Evolutionary conservation across 2,329 filamentous ascomycete species (phyloP).

Genomic region (Colletotrichum sp.): DNA sequence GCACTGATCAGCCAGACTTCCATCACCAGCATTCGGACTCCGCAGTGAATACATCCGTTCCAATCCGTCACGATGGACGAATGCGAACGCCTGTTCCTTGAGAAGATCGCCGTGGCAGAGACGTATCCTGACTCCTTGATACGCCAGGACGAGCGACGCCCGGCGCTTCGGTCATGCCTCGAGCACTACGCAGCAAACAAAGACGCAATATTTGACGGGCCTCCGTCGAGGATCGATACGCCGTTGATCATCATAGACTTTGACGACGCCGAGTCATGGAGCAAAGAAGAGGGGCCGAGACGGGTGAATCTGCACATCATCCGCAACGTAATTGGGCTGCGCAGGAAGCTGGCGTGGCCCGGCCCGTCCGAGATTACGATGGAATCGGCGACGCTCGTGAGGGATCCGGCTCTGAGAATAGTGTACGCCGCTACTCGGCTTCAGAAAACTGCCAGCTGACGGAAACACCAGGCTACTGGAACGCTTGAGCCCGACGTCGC

Average conservation of each 20-base stretch:
- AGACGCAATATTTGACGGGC: not conserved
- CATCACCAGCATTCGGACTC: not conserved
- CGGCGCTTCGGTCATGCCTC: not conserved
- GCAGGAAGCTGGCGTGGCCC: not conserved
- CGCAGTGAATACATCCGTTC: not conserved
- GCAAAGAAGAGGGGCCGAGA: not conserved
- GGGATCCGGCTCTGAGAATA: not conserved
- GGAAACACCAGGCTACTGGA: not conserved
- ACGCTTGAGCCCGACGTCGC: not conserved
- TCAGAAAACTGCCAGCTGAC: not conserved
- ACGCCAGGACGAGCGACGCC: not conserved
- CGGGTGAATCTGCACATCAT: not conserved
- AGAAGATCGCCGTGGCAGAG: not conserved
- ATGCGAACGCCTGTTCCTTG: not conserved
- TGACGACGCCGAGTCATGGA: not conserved
- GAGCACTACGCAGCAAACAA: constrained; percentile 1
- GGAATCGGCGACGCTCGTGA: not conserved
- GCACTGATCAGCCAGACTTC: not conserved
- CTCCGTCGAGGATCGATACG: not conserved
- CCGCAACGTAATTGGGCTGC: not conserved
- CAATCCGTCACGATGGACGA: not conserved
- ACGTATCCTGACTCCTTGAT: constrained; percentile 5
- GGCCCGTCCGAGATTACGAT: not conserved
- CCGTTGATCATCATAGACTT: constrained; percentile 8
- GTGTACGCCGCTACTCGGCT: not conserved